Percentiles rank a stretch among this genome's conserved stretches.
phyloP scores from a whole-genome alignment of 1,139 yeast species.

The Kluyveromyces sp. region DNA sequence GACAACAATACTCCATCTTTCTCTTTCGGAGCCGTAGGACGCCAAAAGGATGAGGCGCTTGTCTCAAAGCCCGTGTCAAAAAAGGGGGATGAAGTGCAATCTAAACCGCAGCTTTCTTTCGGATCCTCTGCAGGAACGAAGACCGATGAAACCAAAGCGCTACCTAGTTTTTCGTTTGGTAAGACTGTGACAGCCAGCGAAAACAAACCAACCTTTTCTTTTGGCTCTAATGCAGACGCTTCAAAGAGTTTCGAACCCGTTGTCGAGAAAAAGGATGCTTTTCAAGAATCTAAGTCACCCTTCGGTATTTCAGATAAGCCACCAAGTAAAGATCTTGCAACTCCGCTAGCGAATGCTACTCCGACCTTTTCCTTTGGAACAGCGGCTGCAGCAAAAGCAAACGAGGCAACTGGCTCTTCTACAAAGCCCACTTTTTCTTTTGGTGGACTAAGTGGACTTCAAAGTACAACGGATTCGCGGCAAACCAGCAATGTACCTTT shows the following conservation, averaged over 20 bases:
- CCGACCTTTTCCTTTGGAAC: conserved; percentile 8
- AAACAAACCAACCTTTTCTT: conserved; percentile 1
- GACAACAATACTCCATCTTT: background rate
- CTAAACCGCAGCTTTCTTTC: background rate
- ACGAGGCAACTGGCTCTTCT: conserved; percentile 5
- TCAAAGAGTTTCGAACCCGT: background rate
- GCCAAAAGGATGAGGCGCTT: background rate
- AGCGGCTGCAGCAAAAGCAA: background rate
- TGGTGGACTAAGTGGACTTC: conserved; percentile 2
- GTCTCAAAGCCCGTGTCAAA: background rate
- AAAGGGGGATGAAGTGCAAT: background rate
- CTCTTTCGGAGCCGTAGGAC: background rate
- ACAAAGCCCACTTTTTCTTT: conserved; percentile 13
- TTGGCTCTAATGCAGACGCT: background rate
- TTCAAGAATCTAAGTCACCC: background rate
- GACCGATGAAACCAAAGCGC: background rate
- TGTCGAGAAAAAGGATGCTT: background rate
- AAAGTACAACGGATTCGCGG: background rate
- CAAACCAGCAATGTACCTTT: conserved; percentile 4
- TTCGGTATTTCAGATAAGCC: background rate
- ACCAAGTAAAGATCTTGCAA: background rate
- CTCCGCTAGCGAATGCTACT: background rate
- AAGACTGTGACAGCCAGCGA: background rate
- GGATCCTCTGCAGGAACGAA: background rate
- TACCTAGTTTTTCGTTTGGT: conserved; percentile 9